Evolutionary conservation across 139 green algal genomes (phyloP), one percentile per base, ranked within the genome.

Genomic region (Spirogloea muscicola): DNA sequence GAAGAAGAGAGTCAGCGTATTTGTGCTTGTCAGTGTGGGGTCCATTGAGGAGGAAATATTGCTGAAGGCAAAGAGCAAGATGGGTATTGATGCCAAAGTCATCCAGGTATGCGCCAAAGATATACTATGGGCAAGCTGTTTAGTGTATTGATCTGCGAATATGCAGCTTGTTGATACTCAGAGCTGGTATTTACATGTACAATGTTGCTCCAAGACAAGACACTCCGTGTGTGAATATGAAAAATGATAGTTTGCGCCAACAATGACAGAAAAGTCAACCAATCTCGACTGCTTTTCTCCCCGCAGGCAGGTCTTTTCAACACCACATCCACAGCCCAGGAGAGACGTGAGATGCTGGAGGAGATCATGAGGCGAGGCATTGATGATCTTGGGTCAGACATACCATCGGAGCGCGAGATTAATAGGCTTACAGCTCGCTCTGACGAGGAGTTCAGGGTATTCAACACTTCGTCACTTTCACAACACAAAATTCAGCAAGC

Each of bases 41-140:
- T 88, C 72, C 27, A 86, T 90, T 36, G 91, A 96, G 86, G 85
- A 93, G 80, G 87, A 89, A 79, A 92, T 96, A 66, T 58, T 90
- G 21, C 44, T 74, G 40, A 66, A 88, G 13, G 89, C 90, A 16
- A 78, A 86, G 34, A 79, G 89, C 61, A 95, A 95, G 80, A 79
- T 83, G 31, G 77, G 81, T 41, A 87, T 92, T n/a, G 88, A 91
- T 59, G 76, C 76, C 55, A 91, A 91, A 76, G 88, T 91, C 62
- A 91, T 92, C 48, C 79, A 85, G n/a, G n/a, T n/a, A n/a, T 43
- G 84, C 86, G 33, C 85, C 85, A 43, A 87, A 88, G 80, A 89
- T 91, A 79, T 88, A 91, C 71, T 60, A 82, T n/a, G n/a, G n/a
- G n/a, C n/a, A n/a, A n/a, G n/a, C n/a, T n/a, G n/a, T n/a, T n/a